Evolutionary conservation across 2,329 filamentous ascomycete genomes (phyloP).

Genomic region (Ceratocystis cubensis): DNA sequence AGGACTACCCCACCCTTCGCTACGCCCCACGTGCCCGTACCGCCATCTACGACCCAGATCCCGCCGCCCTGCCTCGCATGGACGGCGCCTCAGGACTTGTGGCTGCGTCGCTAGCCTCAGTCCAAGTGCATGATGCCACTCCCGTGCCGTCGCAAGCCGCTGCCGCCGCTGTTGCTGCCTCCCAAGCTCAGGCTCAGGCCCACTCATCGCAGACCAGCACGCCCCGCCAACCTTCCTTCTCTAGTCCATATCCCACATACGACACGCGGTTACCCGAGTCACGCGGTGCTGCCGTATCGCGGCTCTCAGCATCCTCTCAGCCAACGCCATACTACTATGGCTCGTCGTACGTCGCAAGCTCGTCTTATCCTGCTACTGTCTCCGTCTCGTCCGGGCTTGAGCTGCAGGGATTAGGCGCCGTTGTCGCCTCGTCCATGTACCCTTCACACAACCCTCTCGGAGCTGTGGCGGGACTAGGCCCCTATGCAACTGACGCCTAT

Average conservation of each 20-base stretch:
- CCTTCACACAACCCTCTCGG: conserved; percentile 14
- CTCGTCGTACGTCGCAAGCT: conserved; percentile 16
- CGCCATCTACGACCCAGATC: conserved; percentile 20
- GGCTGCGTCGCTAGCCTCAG: neutral
- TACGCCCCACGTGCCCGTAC: conserved; percentile 17
- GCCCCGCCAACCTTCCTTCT: conserved; percentile 16
- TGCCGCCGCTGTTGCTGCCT: neutral
- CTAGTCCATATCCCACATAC: conserved; percentile 15
- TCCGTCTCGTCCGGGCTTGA: conserved; percentile 15
- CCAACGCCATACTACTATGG: conserved; percentile 17
- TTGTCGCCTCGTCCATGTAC: conserved; percentile 19
- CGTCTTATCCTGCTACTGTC: conserved; percentile 15
- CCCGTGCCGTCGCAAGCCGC: neutral
- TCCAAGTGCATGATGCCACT: neutral
- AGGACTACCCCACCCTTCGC: conserved; percentile 19
- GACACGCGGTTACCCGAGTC: conserved; percentile 16
- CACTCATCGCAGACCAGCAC: conserved; percentile 21
- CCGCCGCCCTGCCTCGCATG: conserved; percentile 16
- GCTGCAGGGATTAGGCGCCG: conserved; percentile 14
- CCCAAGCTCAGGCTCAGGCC: conserved; percentile 4
- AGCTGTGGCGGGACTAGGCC: conserved; percentile 5
- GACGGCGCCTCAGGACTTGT: conserved; percentile 11
- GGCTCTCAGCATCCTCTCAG: conserved; percentile 10
- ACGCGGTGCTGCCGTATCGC: conserved; percentile 13
- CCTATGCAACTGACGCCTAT: conserved; percentile 17